Conservation (phyloP, 2,329 filamentous ascomycete genomes). For the Drechslerella coelobrocha region DNA sequence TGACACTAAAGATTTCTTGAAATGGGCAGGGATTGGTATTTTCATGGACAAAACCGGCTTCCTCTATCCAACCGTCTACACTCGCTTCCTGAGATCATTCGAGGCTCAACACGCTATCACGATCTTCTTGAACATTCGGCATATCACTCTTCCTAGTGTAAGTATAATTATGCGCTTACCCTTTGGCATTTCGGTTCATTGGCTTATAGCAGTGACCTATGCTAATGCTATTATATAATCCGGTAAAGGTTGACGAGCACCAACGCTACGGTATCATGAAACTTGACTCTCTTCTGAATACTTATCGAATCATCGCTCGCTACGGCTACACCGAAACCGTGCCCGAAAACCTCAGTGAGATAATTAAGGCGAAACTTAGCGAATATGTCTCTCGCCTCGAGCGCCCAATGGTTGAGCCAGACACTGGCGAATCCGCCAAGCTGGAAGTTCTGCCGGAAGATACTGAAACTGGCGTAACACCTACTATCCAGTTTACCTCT, state of each 20-base stretch:
- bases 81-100: slow-evolving; percentile 76
- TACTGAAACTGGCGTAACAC: not conserved
- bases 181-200: not conserved
- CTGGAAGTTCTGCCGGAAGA: slow-evolving; percentile 13
- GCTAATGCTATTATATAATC: slow-evolving; percentile 49
- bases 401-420: not conserved
- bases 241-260: slow-evolving; percentile 55
- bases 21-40: slow-evolving; percentile 69
- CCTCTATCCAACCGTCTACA: slow-evolving; percentile 71
- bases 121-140: slow-evolving; percentile 75
- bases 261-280: slow-evolving; percentile 62
- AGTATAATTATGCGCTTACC: not conserved
- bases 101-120: slow-evolving; percentile 70
- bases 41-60: slow-evolving; percentile 80
- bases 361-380: slow-evolving; percentile 28
- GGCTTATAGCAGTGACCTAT: not conserved
- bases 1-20: not conserved
- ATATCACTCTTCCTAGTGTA: slow-evolving; percentile 59
- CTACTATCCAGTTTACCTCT: slow-evolving; percentile 3
- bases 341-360: slow-evolving; percentile 67
- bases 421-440: slow-evolving; percentile 23
- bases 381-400: slow-evolving; percentile 23
- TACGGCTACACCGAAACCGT: slow-evolving; percentile 77
- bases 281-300: slow-evolving; percentile 65
- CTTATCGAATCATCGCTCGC: slow-evolving; percentile 72